Base-by-base conservation (phyloP, 495 filamentous ascomycete species). In the Aspergillus panamensis region DNA sequence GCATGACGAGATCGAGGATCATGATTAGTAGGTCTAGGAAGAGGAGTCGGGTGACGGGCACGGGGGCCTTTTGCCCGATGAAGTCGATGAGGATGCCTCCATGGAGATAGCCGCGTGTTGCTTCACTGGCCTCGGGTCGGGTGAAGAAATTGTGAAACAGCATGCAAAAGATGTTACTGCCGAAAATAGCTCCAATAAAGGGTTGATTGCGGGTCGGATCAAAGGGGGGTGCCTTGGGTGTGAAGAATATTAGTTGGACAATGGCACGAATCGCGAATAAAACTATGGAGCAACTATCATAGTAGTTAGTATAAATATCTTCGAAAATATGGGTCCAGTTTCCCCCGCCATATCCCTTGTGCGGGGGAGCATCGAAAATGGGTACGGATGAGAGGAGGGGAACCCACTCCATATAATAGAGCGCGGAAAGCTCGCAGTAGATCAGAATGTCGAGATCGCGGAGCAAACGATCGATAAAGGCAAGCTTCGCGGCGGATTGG, bases 331-430 rank as follows among this genome's bases (percentile, higher is more conserved):
- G 20, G 40, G 10, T 19, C 43, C n/a, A 47, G 6, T 47, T 47
- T 13, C 13, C 21, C 12, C 20, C 8, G 4, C 1, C 25, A 30
- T 49, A 19, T 29, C 47, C 1, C 29, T n/a, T 31, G 7, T 29
- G 7, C 47, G 19, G 10, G 7, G 25, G 12, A 10, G 8, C 3
- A 8, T 39, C 10, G 8, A 39, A 49, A 49, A 49, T 14, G 6
- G 19, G 30, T 39, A 44, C 53, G 12, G 14, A 31, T 29, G 58
- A 35, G 48, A 43, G 57, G 9, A 57, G 32, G 40, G 55, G 16
- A 29, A 13, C 88, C 62, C 75, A 96, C 92, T 96, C 92, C 83
- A 95, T 87, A 70, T 94, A 95, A 74, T 96, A 96, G 56, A 96
- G 63, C 40, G 86, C 82, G 39, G 88, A 89, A 32, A 95, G 76